These are phyloP conservation scores for Trametes villosa DNA, from an alignment of 768 basidiomycete genomes.

Conservation along the genomic window DNA sequence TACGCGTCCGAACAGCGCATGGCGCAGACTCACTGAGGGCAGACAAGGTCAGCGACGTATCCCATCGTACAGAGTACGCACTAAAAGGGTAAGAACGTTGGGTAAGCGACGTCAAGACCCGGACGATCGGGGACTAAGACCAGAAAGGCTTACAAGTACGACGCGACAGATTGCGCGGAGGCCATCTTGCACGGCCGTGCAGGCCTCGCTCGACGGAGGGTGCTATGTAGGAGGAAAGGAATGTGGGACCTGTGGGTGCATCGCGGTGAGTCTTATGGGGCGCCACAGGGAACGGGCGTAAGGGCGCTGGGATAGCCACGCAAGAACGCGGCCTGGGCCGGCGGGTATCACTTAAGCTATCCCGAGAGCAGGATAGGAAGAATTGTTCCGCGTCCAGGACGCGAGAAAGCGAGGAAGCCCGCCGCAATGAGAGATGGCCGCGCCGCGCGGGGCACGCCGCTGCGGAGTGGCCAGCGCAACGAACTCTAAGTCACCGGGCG, in stretches of 20 bases:
- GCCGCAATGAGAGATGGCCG: background rate
- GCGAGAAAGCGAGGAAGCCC: background rate
- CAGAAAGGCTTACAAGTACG: no score
- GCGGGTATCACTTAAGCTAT: slow-evolving; percentile 4
- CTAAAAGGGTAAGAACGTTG: background rate
- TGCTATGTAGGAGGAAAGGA: background rate
- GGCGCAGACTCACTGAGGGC: slow-evolving; percentile 6
- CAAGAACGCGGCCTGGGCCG: background rate
- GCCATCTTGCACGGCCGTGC: background rate
- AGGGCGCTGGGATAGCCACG: background rate
- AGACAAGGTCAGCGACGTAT: slow-evolving; percentile 8
- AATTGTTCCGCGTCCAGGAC: background rate
- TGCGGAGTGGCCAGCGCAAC: background rate
- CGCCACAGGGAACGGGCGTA: background rate
- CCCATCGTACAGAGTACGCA: slow-evolving; percentile 3
- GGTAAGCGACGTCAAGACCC: background rate
- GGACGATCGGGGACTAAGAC: background rate
- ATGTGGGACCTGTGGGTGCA: background rate
- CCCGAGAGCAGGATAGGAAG: slow-evolving; percentile 1
- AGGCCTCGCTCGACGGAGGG: background rate
- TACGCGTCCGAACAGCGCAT: no score
- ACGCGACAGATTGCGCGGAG: background rate
- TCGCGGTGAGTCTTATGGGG: background rate
- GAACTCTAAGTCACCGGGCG: slow-evolving; percentile 1
- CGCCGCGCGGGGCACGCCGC: no score